Conservation (phyloP, 192 early-diverging fungal species). For the Chytriomyces confervae region DNA sequence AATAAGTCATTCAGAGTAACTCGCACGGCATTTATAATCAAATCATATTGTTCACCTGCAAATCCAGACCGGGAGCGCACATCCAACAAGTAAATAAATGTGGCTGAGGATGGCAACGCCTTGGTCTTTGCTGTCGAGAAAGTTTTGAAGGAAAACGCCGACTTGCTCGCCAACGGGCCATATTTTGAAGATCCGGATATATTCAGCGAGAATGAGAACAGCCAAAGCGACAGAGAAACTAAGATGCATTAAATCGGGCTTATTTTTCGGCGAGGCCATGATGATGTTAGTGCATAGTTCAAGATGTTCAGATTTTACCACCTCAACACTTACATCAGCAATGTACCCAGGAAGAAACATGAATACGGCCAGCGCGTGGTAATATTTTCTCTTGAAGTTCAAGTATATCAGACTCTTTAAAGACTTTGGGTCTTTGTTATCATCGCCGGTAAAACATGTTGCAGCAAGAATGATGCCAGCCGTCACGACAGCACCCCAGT, state of each 20-base stretch:
- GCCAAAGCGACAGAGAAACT: conserved; percentile 80
- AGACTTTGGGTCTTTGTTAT: neutral
- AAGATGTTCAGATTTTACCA: neutral
- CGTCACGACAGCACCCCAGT: conserved; percentile 53
- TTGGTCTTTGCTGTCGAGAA: conserved; percentile 84
- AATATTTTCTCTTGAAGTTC: conserved; percentile 77
- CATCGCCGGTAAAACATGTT: neutral
- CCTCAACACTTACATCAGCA: conserved; percentile 58
- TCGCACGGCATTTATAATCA: too few relatives aligned
- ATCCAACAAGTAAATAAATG: conserved; percentile 87
- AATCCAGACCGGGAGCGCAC: conserved; percentile 90
- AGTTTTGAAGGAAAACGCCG: conserved; percentile 74
- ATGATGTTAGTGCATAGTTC: neutral
- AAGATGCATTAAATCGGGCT: conserved; percentile 79
- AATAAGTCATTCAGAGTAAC: too few relatives aligned
- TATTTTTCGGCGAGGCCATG: neutral
- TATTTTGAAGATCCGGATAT: conserved; percentile 77
- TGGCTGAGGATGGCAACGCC: conserved; percentile 87
- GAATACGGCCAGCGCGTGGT: conserved; percentile 78
- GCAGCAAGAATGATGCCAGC: conserved; percentile 48
- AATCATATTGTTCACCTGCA: conserved; percentile 54
- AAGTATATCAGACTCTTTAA: conserved; percentile 18
- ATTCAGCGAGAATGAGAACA: conserved; percentile 77
- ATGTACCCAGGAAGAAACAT: conserved; percentile 87
- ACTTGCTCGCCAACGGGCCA: conserved; percentile 69